These are phyloP conservation scores for Periconia sp. DNA, from an alignment of 2,329 filamentous ascomycete genomes.

Conservation along the genomic window DNA sequence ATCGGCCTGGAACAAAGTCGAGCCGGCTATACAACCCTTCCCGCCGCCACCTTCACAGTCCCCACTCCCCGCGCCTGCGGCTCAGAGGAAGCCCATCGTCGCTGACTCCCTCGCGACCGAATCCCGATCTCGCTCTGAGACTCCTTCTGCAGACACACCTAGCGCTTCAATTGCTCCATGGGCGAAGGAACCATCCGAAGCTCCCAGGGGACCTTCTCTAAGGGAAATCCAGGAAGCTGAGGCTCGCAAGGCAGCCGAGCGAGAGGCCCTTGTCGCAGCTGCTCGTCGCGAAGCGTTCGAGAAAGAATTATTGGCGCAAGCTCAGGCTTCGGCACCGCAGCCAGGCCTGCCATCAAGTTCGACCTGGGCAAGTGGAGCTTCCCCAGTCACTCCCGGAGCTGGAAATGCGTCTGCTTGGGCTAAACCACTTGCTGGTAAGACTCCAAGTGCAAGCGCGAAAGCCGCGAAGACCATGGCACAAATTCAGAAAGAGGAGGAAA, in stretches of 20 bases:
- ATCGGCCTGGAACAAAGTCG: conserved; percentile 65
- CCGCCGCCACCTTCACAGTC: conserved; percentile 78
- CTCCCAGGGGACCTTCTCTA: conserved; percentile 84
- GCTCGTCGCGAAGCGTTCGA: conserved; percentile 79
- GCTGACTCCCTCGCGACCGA: conserved; percentile 73
- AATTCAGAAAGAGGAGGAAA: conserved; percentile 97
- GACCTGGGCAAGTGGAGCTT: conserved; percentile 81
- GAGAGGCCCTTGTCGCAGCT: conserved; percentile 79
- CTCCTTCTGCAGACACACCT: conserved; percentile 69
- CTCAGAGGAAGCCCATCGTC: conserved; percentile 84
- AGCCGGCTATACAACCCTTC: conserved; percentile 78
- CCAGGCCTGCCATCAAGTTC: conserved; percentile 85
- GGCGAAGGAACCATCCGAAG: conserved; percentile 81
- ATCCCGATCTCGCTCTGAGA: conserved; percentile 77
- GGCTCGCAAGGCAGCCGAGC: conserved; percentile 88
- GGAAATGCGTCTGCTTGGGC: conserved; percentile 64
- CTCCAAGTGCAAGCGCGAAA: conserved; percentile 46
- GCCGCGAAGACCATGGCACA: conserved; percentile 84
- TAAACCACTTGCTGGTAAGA: conserved; percentile 61
- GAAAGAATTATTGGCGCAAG: conserved; percentile 73
- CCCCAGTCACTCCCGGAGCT: conserved; percentile 67
- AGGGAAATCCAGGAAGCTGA: conserved; percentile 98
- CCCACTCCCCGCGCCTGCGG: conserved; percentile 85
- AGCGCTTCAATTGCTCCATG: conserved; percentile 85
- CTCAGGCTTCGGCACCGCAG: conserved; percentile 64